phyloP scores from a whole-genome alignment of 176 grass and related monocot genomes.

The Bonia amplexicaulis region DNA sequence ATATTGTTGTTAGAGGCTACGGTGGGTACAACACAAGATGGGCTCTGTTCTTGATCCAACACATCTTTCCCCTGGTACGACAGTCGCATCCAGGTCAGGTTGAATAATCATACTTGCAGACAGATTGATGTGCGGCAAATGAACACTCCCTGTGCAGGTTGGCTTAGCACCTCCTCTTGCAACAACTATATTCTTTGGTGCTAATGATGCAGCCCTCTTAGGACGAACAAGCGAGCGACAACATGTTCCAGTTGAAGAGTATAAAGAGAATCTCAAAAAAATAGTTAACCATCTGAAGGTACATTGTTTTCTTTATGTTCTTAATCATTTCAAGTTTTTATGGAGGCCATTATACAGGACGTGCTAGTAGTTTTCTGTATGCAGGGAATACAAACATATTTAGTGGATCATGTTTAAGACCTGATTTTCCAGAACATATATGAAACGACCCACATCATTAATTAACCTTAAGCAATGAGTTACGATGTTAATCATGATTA shows the following conservation, averaged over 20 bases:
- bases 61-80: conserved; percentile 61
- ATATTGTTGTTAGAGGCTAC: conserved; percentile 76
- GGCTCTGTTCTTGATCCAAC: conserved; percentile 80
- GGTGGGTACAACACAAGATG: conserved; percentile 91
- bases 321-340: not conserved
- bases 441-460: too few species aligned
- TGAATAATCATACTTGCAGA: not conserved
- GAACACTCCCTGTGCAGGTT: conserved; percentile 30
- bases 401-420: not conserved
- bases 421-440: not conserved
- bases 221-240: conserved; percentile 53
- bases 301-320: not conserved
- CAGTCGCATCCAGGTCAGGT: not conserved
- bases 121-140: not conserved
- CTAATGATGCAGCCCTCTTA: conserved; percentile 75
- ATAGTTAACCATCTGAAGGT: conserved; percentile 77
- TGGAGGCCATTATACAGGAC: not conserved
- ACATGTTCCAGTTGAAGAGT: conserved; percentile 70
- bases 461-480: too few species aligned
- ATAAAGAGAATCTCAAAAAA: conserved; percentile 64
- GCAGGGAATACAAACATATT: not conserved
- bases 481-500: too few species aligned
- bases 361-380: not conserved
- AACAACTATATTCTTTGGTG: conserved; percentile 79
- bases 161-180: conserved; percentile 27